These are phyloP conservation scores for Pyrus bretschneideri DNA, from an alignment of 306 rosid genomes.

Conservation along the genomic window DNA sequence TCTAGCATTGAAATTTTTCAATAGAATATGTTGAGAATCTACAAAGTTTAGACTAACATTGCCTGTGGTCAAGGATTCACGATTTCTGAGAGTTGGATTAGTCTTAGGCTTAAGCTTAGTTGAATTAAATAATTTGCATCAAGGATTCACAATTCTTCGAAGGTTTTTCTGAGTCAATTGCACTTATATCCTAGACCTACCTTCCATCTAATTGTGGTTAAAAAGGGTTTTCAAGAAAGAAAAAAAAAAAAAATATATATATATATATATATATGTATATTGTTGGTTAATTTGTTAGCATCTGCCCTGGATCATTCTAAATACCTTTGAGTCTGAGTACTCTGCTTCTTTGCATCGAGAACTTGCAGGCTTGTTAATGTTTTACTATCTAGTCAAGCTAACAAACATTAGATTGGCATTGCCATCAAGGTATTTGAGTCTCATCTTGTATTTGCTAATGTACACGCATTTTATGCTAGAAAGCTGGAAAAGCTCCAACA, in stretches of 20 bases:
- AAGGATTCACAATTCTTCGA: not conserved
- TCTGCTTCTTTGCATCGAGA: not conserved
- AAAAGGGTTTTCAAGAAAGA: not conserved
- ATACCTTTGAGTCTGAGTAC: not conserved
- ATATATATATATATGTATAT: no score
- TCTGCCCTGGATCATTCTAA: not conserved
- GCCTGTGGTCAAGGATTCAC: no score
- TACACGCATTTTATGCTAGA: not conserved
- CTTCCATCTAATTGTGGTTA: not conserved
- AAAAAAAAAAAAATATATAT: no score
- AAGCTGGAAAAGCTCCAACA: not conserved
- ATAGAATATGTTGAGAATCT: not conserved
- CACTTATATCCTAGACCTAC: not conserved
- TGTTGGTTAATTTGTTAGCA: not conserved
- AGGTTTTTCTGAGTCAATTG: not conserved
- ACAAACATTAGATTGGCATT: not conserved
- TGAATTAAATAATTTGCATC: not conserved
- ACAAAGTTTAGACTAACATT: no score
- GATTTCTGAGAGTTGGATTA: not conserved
- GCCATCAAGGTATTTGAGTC: not conserved
- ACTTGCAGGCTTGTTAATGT: not conserved
- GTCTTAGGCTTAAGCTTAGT: not conserved
- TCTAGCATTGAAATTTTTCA: not conserved
- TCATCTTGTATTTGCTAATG: not conserved
- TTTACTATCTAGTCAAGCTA: not conserved